Evolutionary conservation across 2,329 filamentous ascomycete species (phyloP), one percentile per base, ranked within the genome.

Genomic region (Pseudodiploospora longispora): DNA sequence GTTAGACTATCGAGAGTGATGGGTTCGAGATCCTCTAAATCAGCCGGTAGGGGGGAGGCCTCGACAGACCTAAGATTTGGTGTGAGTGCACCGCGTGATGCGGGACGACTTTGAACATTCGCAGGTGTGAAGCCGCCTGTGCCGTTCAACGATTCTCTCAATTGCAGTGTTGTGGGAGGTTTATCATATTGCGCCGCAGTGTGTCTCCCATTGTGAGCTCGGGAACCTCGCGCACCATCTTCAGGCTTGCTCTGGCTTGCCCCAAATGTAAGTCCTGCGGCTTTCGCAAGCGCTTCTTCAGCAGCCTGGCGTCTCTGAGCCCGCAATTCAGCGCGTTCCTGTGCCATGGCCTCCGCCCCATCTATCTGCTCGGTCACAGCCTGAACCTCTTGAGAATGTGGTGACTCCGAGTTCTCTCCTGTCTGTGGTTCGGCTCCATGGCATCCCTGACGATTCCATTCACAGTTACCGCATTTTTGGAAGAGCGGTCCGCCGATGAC

Each of bases 391-490:
- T 10, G 1, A 30, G 40, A 31, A 27, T 43, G 31, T 9, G 8
- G 10, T 19, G n/a, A 19, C 9, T 19, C 8, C 12, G 6, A 8
- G 36, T 8, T 6, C 19, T 38, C 9, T 19, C 19, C 19, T 19
- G 19, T 47, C 6, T 38, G 37, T 27, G 39, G 38, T 38, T 55
- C 55, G 1, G 57, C 58, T 9, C 54, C 58, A 36, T 64, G 61
- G 36, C 66, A 69, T 12, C 59, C 59, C 42, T 63, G 60, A 3
- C 62, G 63, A 47, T 68, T 69, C 71, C 71, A 75, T 50, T 74
- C 69, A 49, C 72, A 75, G 49, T 75, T 75, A 30, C 69, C 72
- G 46, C 72, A 75, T 29, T 69, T 67, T 4, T 65, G 64, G 42
- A 74, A 72, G 4, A 68, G 57, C 6, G 58, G 54, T 4, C 62